Percentiles rank a stretch among this genome's conserved stretches.
These are phyloP conservation scores for Lipomyces lipofer DNA, from an alignment of 805 yeast genomes.

Conservation along the genomic window DNA sequence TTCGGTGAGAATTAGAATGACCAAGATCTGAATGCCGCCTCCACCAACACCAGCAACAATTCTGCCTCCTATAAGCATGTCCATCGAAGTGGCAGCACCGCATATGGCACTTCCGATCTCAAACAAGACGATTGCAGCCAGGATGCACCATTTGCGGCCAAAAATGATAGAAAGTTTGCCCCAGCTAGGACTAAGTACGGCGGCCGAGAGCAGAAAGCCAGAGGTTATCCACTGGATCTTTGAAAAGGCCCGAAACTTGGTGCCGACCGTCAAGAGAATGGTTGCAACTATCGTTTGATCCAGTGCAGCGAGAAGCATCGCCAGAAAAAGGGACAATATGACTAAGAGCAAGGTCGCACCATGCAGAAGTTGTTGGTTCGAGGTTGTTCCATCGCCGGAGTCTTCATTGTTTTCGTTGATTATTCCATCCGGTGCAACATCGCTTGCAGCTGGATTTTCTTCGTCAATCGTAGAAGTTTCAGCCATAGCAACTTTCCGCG, in stretches of 20 bases:
- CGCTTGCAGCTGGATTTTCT: not conserved
- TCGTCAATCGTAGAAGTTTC: not conserved
- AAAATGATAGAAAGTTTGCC: conserved; percentile 68
- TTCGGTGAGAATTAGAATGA: conserved; percentile 58
- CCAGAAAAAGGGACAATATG: conserved; percentile 33
- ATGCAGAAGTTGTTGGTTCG: conserved; percentile 3
- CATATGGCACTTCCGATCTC: conserved; percentile 39
- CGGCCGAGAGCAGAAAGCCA: conserved; percentile 62
- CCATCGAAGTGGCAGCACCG: conserved; percentile 43
- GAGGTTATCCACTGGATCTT: conserved; percentile 55
- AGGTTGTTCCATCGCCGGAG: conserved; percentile 10
- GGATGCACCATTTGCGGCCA: conserved; percentile 36
- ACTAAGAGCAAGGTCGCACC: conserved; percentile 3
- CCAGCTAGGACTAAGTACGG: conserved; percentile 71
- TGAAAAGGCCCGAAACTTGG: conserved; percentile 48
- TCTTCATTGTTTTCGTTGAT: conserved; percentile 3
- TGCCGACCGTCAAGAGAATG: conserved; percentile 58
- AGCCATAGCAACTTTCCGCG: not conserved
- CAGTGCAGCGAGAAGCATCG: conserved; percentile 54
- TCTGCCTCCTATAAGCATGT: conserved; percentile 66
- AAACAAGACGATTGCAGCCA: conserved; percentile 40
- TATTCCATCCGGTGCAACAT: not conserved
- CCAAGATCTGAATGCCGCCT: conserved; percentile 62
- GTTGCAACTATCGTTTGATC: conserved; percentile 65
- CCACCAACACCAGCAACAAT: conserved; percentile 71